These are phyloP conservation scores for Diaporthe sp. DNA, from an alignment of 2,329 filamentous ascomycete species.

Conservation along the genomic window DNA sequence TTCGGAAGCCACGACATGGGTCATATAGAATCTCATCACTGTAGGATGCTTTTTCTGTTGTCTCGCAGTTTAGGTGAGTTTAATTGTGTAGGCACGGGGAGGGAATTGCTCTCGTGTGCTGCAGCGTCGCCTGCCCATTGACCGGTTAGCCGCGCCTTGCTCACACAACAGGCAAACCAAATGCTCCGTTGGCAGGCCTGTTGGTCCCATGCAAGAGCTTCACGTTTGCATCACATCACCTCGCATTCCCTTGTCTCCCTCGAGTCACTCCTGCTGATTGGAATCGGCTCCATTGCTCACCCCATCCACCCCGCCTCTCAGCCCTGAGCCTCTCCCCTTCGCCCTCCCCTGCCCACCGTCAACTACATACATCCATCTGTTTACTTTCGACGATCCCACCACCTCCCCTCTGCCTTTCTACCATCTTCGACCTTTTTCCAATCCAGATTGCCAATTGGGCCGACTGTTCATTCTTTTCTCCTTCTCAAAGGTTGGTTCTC, in stretches of 20 bases:
- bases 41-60: not conserved
- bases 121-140: not conserved
- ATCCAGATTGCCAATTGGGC: not conserved
- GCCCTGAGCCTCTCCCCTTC: not conserved
- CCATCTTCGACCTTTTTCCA: too few species aligned
- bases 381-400: not conserved
- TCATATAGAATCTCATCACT: too few species aligned
- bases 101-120: not conserved
- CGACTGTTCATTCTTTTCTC: not conserved
- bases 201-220: conserved; percentile 24
- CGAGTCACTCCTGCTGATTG: not conserved
- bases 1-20: not conserved
- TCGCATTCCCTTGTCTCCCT: conserved; percentile 12
- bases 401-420: not conserved
- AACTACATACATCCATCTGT: not conserved
- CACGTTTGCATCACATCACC: conserved; percentile 20
- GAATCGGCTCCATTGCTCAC: conserved; percentile 11
- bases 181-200: not conserved
- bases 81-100: not conserved
- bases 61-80: not conserved
- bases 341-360: not conserved
- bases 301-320: not conserved
- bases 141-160: conserved; percentile 15
- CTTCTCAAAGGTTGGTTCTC: not conserved
- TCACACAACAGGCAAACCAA: conserved; percentile 11